Evolutionary conservation across 257 asterid genomes (phyloP), one percentile per base, ranked within the genome.

Genomic region (Thymus quinquecostatus): DNA sequence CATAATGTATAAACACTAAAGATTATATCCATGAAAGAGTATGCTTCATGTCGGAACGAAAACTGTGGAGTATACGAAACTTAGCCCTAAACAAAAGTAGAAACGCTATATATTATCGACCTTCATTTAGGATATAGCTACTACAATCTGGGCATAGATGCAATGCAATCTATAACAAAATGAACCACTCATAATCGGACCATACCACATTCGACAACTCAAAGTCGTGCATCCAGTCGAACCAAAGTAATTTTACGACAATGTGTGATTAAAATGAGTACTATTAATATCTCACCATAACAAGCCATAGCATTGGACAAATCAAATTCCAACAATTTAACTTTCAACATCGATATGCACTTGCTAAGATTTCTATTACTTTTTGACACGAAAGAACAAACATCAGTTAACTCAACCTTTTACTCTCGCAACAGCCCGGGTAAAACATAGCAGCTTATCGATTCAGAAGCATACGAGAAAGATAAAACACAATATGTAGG

Each of bases 371-470:
- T 45, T 66, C 45, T 21, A 3, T 40, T 2, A 33, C 40, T 51
- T 53, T 61, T 57, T 49, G 58, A 54, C 57, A 36, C 9, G 49
- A 28, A 47, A 60, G 14, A 51, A 53, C 57, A 45, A 11, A 14
- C 27, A 36, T 40, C 10, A 13, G 27, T 44, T 62, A 34, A 34
- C 36, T 49, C 73, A 30, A 56, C 28, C 53, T 38, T 59, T 65
- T 57, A 56, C 40, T 29, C 14, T 62, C 48, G 11, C 66, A 60
- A 12, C 32, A 10, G n/a, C 21, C 21, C 44, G 33, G 21, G 28
- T 45, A 54, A 28, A 9, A 40, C 36, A 45, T 51, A 32, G 75
- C 58, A 54, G 72, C 69, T 54, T 29, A 49, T 44, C 54, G 54
- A 48, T 61, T 49, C 56, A 49, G 53, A 59, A 50, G 21, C 21